phyloP scores from a whole-genome alignment of 352 stramenopile species.

The Globisporangium viniferum region DNA sequence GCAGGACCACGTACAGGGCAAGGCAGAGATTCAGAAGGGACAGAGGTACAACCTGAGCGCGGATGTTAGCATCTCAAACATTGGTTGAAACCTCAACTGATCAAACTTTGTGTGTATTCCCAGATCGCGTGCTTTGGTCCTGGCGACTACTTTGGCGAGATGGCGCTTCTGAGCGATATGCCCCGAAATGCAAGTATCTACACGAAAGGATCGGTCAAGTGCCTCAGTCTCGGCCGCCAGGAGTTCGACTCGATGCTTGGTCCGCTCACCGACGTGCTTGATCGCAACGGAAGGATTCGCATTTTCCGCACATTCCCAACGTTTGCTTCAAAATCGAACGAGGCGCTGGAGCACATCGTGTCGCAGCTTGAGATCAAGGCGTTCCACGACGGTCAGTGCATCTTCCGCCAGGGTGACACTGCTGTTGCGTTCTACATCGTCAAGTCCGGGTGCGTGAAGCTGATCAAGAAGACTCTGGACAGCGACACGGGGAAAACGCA shows the following conservation, averaged over 20 bases:
- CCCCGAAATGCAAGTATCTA: conserved; percentile 73
- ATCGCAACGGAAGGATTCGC: conserved; percentile 67
- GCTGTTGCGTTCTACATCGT: conserved; percentile 75
- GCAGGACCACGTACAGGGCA: conserved; percentile 7
- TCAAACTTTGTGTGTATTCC: neutral
- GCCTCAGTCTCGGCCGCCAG: conserved; percentile 57
- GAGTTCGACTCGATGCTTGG: conserved; percentile 81
- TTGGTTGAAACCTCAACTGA: neutral
- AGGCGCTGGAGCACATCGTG: conserved; percentile 66
- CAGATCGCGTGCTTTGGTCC: conserved; percentile 57
- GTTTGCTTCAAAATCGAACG: conserved; percentile 53
- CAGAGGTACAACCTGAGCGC: conserved; percentile 6
- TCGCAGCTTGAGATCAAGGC: conserved; percentile 78
- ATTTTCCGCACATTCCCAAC: conserved; percentile 56
- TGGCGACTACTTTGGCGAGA: conserved; percentile 91
- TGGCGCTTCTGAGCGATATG: conserved; percentile 89
- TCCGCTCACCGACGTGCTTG: conserved; percentile 67
- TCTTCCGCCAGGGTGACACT: conserved; percentile 49
- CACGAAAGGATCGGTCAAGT: conserved; percentile 64
- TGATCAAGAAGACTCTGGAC: conserved; percentile 46
- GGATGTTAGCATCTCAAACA: neutral
- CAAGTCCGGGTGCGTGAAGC: conserved; percentile 70
- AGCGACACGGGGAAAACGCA: conserved; percentile 30
- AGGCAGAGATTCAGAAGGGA: neutral
- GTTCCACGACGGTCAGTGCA: conserved; percentile 64